Evolutionary conservation across 805 yeast genomes (phyloP).

Genomic region (Wickerhamiella galacta): DNA sequence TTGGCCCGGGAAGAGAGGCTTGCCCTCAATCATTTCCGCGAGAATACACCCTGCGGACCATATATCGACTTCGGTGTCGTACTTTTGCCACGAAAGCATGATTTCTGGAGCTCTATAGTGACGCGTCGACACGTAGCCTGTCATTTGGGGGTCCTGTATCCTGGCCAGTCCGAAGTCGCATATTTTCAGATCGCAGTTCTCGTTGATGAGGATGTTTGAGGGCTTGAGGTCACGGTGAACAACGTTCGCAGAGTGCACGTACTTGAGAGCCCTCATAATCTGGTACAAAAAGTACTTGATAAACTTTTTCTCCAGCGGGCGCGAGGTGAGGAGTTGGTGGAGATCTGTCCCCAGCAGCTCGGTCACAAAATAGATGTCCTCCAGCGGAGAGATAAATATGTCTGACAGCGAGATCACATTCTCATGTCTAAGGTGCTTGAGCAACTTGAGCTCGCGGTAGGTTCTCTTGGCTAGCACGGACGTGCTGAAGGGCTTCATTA

Average conservation of each 20-base stretch:
- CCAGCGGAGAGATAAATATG: constrained; percentile 83
- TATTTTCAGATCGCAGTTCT: constrained; percentile 78
- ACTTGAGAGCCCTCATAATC: constrained; percentile 71
- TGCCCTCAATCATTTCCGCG: constrained; percentile 95
- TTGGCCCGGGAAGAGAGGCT: constrained; percentile 92
- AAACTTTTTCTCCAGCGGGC: constrained; percentile 92
- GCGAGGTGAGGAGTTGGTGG: constrained; percentile 73
- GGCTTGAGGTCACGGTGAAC: constrained; percentile 84
- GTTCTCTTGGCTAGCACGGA: constrained; percentile 93
- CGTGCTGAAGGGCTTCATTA: constrained; percentile 93
- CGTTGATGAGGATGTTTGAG: constrained; percentile 61
- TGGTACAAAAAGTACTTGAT: constrained; percentile 94
- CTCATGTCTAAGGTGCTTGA: constrained; percentile 89
- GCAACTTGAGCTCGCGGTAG: constrained; percentile 81
- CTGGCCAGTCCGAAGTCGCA: constrained; percentile 93
- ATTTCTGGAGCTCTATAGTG: constrained; percentile 97
- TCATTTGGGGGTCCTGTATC: constrained; percentile 97
- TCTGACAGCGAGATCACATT: constrained; percentile 85
- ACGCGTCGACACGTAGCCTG: constrained; percentile 91
- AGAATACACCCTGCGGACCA: constrained; percentile 98
- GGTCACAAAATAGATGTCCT: constrained; percentile 89
- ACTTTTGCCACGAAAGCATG: constrained; percentile 97
- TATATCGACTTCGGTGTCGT: constrained; percentile 89
- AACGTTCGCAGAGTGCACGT: constrained; percentile 84
- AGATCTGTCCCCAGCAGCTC: constrained; percentile 94